These are phyloP conservation scores for Adansonia madagascariensis DNA, from an alignment of 441 rosid genomes.

Conservation along the genomic window DNA sequence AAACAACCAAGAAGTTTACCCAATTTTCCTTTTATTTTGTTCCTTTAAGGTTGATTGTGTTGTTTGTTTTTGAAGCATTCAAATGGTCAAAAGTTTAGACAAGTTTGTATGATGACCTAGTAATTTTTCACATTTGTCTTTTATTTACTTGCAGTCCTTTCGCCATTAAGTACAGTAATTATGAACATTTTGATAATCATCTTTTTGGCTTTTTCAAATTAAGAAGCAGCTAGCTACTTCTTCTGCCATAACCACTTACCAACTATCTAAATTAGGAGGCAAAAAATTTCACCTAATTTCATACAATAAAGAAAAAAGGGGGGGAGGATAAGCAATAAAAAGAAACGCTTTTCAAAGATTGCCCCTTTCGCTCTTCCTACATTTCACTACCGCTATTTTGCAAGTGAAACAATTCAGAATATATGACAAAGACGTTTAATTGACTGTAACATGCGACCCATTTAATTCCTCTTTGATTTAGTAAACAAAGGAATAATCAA, in stretches of 20 bases:
- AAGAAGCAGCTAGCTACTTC: not conserved
- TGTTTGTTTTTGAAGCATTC: not conserved
- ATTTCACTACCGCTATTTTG: too few species aligned
- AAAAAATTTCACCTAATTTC: not conserved
- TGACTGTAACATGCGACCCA: too few species aligned
- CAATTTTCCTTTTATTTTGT: not conserved
- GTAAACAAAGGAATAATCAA: not conserved
- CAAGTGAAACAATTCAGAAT: too few species aligned
- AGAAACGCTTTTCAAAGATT: too few species aligned
- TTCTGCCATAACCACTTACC: not conserved
- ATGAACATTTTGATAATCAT: conserved; percentile 8
- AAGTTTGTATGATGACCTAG: not conserved
- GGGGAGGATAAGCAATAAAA: too few species aligned
- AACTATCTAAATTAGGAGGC: not conserved
- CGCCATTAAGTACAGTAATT: conserved; percentile 4
- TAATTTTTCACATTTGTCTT: not conserved
- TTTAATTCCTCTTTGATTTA: too few species aligned
- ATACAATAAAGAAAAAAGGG: not conserved
- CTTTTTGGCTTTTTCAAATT: conserved; percentile 10
- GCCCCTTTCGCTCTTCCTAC: too few species aligned
- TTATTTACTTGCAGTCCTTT: not conserved
- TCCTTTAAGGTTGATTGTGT: not conserved
- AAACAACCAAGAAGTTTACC: conserved; percentile 16
- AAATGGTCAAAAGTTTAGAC: conserved; percentile 15
- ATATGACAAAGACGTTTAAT: not conserved